Percentiles rank a stretch among this genome's conserved stretches.
phyloP scores from a whole-genome alignment of 441 rosid species.

The Pelargonium citronellum region DNA sequence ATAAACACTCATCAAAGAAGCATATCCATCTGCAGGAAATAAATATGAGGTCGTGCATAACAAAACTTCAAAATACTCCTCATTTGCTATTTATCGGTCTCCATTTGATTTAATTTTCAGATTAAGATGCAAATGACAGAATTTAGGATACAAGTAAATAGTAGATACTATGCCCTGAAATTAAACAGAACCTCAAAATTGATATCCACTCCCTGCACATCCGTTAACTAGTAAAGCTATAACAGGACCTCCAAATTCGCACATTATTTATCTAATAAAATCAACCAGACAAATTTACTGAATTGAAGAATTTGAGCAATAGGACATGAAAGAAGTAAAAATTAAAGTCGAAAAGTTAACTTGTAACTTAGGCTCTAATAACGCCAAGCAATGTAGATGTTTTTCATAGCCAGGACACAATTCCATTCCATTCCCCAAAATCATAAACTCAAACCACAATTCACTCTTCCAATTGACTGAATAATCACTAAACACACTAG shows the following conservation, averaged over 20 bases:
- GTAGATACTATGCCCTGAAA: not conserved
- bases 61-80: not conserved
- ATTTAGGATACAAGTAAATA: not conserved
- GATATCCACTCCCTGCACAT: not conserved
- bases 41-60: not conserved
- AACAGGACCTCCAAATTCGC: not conserved
- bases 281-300: too few relatives aligned
- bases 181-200: not conserved
- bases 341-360: not conserved
- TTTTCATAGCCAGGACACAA: not conserved
- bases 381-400: conserved; percentile 4
- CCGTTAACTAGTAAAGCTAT: not conserved
- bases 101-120: too few relatives aligned
- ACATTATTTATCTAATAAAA: too few relatives aligned
- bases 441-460: not conserved
- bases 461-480: not conserved
- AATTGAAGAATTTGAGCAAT: not conserved
- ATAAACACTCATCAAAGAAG: not conserved
- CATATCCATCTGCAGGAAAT: not conserved
- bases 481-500: not conserved
- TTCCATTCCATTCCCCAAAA: conserved; percentile 3
- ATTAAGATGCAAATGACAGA: not conserved
- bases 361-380: not conserved
- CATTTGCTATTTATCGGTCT: not conserved
- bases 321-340: not conserved